A percentile compares a stretch with the other conserved stretches of the same genome.
phyloP scores from a whole-genome alignment of 805 yeast species.

The Lipomyces kockii region DNA sequence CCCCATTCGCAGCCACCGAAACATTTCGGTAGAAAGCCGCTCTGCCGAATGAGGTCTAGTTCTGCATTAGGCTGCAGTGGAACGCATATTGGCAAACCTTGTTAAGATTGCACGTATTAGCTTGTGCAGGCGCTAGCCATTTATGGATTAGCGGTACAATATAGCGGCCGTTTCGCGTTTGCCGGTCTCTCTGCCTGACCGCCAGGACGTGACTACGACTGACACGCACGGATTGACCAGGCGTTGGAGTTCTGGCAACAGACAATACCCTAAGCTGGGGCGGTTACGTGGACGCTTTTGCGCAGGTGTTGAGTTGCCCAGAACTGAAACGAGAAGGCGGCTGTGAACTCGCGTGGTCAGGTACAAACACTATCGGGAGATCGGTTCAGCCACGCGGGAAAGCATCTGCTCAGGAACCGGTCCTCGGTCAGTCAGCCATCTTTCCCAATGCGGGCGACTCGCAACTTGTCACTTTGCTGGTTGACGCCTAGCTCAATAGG shows the following conservation, averaged over 20 bases:
- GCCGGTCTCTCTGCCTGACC: background rate
- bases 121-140: background rate
- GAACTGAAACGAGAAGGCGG: background rate
- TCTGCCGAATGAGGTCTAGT: background rate
- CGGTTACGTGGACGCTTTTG: background rate
- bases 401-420: background rate
- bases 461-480: background rate
- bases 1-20: background rate
- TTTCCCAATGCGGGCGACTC: background rate
- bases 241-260: background rate
- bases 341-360: background rate
- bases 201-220: too few species aligned
- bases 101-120: slow-evolving; percentile 1
- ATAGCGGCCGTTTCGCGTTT: background rate
- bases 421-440: background rate
- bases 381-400: background rate
- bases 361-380: background rate
- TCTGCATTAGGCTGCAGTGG: background rate
- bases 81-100: background rate
- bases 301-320: background rate
- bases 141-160: background rate
- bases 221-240: background rate
- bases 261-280: background rate
- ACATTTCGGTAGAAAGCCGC: background rate
- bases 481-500: too few species aligned